These are phyloP conservation scores for Halophytophthora batemanensis DNA, from an alignment of 352 stramenopile species.

Conservation along the genomic window DNA sequence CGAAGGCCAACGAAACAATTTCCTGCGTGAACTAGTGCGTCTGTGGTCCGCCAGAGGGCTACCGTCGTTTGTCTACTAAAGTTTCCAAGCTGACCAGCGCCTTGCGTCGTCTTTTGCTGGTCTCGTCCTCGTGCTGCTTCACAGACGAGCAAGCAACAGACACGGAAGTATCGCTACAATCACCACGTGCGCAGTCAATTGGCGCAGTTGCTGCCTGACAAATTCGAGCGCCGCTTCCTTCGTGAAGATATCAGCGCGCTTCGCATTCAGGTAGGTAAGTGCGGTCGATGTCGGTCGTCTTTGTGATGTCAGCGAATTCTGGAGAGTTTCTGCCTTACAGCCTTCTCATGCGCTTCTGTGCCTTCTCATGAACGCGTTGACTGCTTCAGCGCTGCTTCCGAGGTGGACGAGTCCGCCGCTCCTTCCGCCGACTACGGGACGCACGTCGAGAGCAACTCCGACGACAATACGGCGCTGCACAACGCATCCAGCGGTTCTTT, in stretches of 20 bases:
- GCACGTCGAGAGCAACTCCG: conserved; percentile 8
- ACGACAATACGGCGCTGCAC: conserved; percentile 15
- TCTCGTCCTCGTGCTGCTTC: not conserved
- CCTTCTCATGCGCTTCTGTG: too few species aligned
- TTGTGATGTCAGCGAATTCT: not conserved
- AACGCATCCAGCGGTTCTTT: conserved; percentile 28
- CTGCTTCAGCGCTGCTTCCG: conserved; percentile 40
- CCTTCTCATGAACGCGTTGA: not conserved
- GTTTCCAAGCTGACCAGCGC: not conserved
- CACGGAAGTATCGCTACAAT: conserved; percentile 73
- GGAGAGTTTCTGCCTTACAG: not conserved
- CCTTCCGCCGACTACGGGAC: conserved; percentile 22
- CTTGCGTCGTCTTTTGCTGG: not conserved
- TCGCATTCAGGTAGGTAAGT: conserved; percentile 34
- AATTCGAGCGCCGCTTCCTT: conserved; percentile 43
- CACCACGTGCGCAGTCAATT: conserved; percentile 45
- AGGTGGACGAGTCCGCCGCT: conserved; percentile 29
- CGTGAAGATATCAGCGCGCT: conserved; percentile 35
- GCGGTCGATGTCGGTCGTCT: not conserved
- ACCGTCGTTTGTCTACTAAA: too few species aligned
- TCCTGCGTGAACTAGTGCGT: conserved; percentile 44
- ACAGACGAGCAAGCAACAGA: conserved; percentile 48
- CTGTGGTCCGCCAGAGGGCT: too few species aligned
- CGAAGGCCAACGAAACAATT: conserved; percentile 24
- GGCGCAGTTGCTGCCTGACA: conserved; percentile 33